Base-by-base conservation (phyloP, 345 rosid species). In the Jatropha curcas region DNA sequence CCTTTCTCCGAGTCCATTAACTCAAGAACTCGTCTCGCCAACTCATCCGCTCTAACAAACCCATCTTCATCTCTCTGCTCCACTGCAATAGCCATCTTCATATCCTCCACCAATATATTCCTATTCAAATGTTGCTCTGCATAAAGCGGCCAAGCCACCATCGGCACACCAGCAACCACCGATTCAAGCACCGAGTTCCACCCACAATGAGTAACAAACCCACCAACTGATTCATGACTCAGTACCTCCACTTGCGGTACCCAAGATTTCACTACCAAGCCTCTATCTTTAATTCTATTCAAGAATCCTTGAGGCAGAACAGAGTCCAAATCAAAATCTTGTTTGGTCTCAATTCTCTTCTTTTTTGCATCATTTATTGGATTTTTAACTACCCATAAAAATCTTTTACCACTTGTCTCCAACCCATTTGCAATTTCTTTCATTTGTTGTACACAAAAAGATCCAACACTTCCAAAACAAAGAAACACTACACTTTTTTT, bases 121-220 rank as follows among this genome's bases (percentile, higher is more conserved):
- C 68, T 64, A 43, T 79, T 82, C 62, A 73, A 7, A 22, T 63
- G 39, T 59, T 82, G 79, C 71, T 82, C 81, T 0, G 83, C 81
- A n/a, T 76, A 76, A 46, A 79, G 64, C 14, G 82, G 80, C 78
- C 82, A 75, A 2, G 84, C 80, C 45, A 75, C 53, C 82, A 82
- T 75, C 0, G 82, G 80, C 48, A 82, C 80, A 12, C 82, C 80
- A 0, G 66, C 46, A 22, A 70, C 57, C 34, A 82, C 80, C 17
- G 80, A 77, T 76, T 82, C 84, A 11, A 78, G 5, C 58, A 77
- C 79, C 20, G 78, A 78, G 72, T 75, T 71, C 84, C 82, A 81
- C 30, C 84, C 75, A 24, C 84, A 71, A 30, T 68, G 82, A 3
- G 79, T 81, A 57, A 81, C 66, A 11, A 78, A 78, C 8, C 70